Percentiles rank a stretch among this genome's conserved stretches.
These are phyloP conservation scores for Melampsora abietis-canadensis DNA, from an alignment of 1,284 basidiomycete species.

Conservation along the genomic window DNA sequence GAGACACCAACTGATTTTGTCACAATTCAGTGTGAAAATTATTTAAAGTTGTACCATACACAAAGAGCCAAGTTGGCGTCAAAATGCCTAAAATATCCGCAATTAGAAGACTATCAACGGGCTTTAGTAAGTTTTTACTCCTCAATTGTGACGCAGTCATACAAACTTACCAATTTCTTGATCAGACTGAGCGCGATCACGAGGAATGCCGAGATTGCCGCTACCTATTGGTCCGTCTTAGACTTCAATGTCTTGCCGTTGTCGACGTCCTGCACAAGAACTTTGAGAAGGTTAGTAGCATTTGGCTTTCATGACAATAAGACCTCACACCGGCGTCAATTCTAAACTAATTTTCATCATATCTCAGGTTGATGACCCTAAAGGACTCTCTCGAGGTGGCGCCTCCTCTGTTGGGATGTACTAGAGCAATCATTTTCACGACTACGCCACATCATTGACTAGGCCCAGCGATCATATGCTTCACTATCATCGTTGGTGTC, in stretches of 20 bases:
- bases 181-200: constrained; percentile 37
- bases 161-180: background rate
- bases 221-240: constrained; percentile 23
- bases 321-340: background rate
- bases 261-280: constrained; percentile 41
- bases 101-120: constrained; percentile 40
- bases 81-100: constrained; percentile 41
- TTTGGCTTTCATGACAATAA: background rate
- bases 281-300: constrained; percentile 24
- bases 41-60: constrained; percentile 40
- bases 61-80: constrained; percentile 43
- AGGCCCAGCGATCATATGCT: too few relatives aligned
- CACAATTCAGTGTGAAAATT: constrained; percentile 25
- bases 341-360: background rate
- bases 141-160: background rate
- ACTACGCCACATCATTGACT: too few relatives aligned
- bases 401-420: constrained; percentile 38
- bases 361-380: constrained; percentile 36
- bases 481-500: too few relatives aligned
- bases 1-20: background rate
- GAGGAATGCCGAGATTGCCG: constrained; percentile 41
- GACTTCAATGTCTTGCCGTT: constrained; percentile 40
- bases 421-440: background rate
- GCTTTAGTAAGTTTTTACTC: constrained; percentile 23
- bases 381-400: constrained; percentile 39